Conservation (phyloP, 306 rosid genomes). For the Sesbania bispinosa region DNA sequence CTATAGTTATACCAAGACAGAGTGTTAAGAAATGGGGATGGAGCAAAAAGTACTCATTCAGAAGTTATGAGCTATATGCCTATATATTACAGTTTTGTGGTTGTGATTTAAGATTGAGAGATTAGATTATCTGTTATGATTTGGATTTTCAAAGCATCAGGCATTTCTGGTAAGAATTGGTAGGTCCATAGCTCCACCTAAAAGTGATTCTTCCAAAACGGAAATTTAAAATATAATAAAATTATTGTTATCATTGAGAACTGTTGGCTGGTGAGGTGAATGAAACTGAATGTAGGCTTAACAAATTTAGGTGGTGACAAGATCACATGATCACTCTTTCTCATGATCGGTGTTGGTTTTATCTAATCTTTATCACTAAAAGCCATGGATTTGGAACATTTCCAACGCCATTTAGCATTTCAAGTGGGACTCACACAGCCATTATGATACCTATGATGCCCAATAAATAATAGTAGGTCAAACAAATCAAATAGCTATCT, state of each 20-base stretch:
- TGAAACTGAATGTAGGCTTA: slow-evolving; percentile 13
- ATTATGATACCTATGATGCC: slow-evolving; percentile 32
- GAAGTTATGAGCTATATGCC: too few relatives aligned
- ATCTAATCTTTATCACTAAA: slow-evolving; percentile 26
- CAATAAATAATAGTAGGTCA: slow-evolving; percentile 17
- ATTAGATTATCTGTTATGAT: neutral
- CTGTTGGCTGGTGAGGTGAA: slow-evolving; percentile 25
- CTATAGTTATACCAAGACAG: neutral
- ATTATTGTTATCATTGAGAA: neutral
- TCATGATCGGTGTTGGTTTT: too few relatives aligned
- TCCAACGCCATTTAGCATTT: slow-evolving; percentile 24
- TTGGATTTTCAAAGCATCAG: slow-evolving; percentile 15
- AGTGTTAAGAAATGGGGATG: neutral
- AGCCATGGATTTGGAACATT: slow-evolving; percentile 39
- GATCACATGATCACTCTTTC: slow-evolving; percentile 32
- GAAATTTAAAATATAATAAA: neutral
- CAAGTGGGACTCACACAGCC: slow-evolving; percentile 37
- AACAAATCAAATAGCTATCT: slow-evolving; percentile 24
- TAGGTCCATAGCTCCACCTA: slow-evolving; percentile 35
- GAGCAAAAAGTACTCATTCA: neutral
- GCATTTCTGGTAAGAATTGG: slow-evolving; percentile 30
- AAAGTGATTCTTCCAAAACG: slow-evolving; percentile 31
- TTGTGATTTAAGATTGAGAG: neutral
- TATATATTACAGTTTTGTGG: too few relatives aligned
- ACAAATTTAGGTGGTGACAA: slow-evolving; percentile 23